Conservation (phyloP, 768 basidiomycete species). For the Rhodotorula diobovata region DNA sequence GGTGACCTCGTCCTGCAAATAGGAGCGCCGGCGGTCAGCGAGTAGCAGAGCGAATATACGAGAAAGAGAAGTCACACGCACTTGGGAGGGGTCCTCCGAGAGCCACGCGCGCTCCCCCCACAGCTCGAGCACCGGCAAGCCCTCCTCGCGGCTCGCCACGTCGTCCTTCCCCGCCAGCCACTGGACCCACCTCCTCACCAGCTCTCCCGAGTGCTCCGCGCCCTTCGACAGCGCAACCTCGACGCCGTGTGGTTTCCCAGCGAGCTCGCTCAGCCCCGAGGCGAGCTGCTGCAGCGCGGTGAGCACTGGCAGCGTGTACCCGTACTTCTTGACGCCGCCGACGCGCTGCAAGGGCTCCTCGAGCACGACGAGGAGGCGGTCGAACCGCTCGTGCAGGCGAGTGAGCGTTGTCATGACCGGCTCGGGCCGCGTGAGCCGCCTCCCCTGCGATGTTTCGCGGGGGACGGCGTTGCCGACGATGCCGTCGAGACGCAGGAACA, state of each 20-base stretch:
- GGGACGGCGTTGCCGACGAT: not conserved
- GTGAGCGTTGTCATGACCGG: not conserved
- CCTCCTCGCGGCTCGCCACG: not conserved
- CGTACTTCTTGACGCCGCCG: not conserved
- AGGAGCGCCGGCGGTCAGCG: too few relatives aligned
- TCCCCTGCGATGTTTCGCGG: not conserved
- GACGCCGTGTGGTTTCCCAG: not conserved
- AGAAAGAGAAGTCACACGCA: not conserved
- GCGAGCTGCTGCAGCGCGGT: not conserved
- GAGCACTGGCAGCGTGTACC: constrained; percentile 1
- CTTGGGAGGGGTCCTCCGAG: not conserved
- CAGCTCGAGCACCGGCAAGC: not conserved
- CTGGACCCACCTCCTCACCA: not conserved
- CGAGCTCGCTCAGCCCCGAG: not conserved
- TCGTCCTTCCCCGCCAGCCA: not conserved
- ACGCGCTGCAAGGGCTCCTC: not conserved
- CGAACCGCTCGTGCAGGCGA: not conserved
- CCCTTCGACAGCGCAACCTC: constrained; percentile 1
- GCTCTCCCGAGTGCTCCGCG: not conserved
- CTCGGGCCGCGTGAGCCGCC: not conserved
- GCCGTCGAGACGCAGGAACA: not conserved
- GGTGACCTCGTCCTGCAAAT: not conserved
- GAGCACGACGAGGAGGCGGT: not conserved
- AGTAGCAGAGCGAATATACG: too few relatives aligned
- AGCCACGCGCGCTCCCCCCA: constrained; percentile 1